Base-by-base conservation (phyloP, 208 protist species). In the Leishmania tarentolae region DNA sequence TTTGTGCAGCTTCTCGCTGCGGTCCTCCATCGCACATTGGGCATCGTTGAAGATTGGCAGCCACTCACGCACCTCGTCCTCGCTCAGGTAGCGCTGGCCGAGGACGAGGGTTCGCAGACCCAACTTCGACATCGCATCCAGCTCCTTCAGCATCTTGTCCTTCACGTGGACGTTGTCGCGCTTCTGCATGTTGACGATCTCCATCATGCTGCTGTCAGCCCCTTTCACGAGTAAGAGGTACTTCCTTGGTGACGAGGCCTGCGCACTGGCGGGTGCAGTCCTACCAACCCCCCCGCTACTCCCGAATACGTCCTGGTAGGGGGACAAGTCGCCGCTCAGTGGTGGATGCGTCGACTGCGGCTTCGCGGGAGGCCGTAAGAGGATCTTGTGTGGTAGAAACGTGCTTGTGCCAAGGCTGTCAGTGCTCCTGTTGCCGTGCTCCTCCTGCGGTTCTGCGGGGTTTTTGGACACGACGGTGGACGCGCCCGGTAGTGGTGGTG, bases 171-270 rank as follows among this genome's bases (percentile, higher is more conserved):
- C 57, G 72, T 93, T 93, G 13, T 83, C 37, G 35, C 79, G 79
- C 68, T 90, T 90, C 65, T 83, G 42, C 73, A 83, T 84, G 82
- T 97, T 88, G 2, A 91, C 77, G 75, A 95, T 92, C 81, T 88
- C 84, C 71, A 97, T 66, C 90, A 98, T 95, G 74, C 87, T 90
- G 86, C 78, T 95, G 79, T 98, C 95, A 13, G 95, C 95, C 0
- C 95, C 95, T 79, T 98, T 98, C 9, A 92, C 85, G 8, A 95
- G 89, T 59, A 98, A 82, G 68, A 97, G 80, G 50, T 92, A 93
- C 21, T 78, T 76, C 56, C 19, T 35, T 40, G 40, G 63, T 37
- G 46, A 21, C 42, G 66, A 72, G 9, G n/a, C 15, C 9, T 24
- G 61, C 13, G 42, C 44, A 21, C 28, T 15, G 2, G 40, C 68